A percentile compares a stretch with the other conserved stretches of the same genome.
These are phyloP conservation scores for Mycena floridula DNA, from an alignment of 768 basidiomycete species.

Conservation along the genomic window DNA sequence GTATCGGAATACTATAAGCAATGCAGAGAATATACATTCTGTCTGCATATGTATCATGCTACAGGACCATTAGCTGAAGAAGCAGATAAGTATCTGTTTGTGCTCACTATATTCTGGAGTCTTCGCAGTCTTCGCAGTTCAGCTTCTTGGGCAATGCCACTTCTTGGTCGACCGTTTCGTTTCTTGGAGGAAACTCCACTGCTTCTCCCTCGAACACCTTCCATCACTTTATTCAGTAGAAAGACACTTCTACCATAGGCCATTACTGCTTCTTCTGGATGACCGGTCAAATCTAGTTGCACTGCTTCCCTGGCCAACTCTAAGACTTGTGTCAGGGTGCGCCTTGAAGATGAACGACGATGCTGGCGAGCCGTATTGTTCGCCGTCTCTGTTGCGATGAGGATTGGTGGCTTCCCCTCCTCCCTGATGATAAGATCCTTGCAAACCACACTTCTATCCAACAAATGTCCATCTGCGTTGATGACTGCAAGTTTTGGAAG, in stretches of 20 bases:
- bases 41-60: constrained; percentile 96
- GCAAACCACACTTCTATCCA: too few relatives aligned
- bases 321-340: constrained; percentile 79
- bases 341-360: constrained; percentile 70
- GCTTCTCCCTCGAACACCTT: constrained; percentile 78
- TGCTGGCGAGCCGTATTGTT: too few relatives aligned
- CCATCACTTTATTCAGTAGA: constrained; percentile 88
- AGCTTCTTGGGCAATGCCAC: constrained; percentile 86
- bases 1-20: constrained; percentile 75
- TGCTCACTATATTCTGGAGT: constrained; percentile 87
- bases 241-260: constrained; percentile 86
- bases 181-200: constrained; percentile 51
- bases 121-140: constrained; percentile 80
- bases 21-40: constrained; percentile 89
- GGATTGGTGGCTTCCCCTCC: too few relatives aligned
- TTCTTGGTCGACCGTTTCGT: constrained; percentile 58
- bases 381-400: too few relatives aligned
- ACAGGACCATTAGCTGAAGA: constrained; percentile 6
- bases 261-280: constrained; percentile 82
- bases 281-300: constrained; percentile 78
- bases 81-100: constrained; percentile 3
- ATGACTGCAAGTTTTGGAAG: too few relatives aligned
- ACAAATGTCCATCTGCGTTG: too few relatives aligned
- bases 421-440: too few relatives aligned
- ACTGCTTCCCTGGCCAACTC: constrained; percentile 90